Evolutionary conservation across 352 stramenopile genomes (phyloP), one percentile per base, ranked within the genome.

Genomic region (Pythium aquatile): DNA sequence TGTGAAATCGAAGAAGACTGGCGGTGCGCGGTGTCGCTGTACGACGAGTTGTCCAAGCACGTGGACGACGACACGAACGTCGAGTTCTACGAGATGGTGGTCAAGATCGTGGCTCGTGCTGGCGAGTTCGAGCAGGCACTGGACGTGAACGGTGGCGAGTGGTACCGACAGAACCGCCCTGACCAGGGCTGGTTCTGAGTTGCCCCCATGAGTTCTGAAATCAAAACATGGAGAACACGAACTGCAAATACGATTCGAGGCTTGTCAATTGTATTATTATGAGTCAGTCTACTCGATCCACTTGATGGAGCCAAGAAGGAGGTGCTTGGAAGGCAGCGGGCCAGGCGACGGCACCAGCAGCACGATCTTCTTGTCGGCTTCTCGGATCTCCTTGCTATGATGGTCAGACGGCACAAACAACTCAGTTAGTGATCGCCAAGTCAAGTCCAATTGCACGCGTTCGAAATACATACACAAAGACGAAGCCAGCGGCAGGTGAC

Each of bases 51-150:
- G 66, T 84, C 79, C 5, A 72, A 72, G 57, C 63, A 69, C 24
- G 48, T 90, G 37, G 75, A 85, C 44, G 75, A 78, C 39, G 74
- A 77, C 16, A 87, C 68, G 49, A 92, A 91, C 67, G 74, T 89
- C 33, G 72, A 81, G 66, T 70, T 92, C 51, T 96, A 96, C 78
- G 83, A 94, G 49, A 72, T 81, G 17, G 84, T 93, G 32, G 83
- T 96, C 35, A 88, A 88, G 67, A 85, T 92, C 61, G 87, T 96
- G 30, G 87, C 85, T 9, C 82, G 85, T 60, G 81, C 85, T 8
- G 87, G 87, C n/a, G 83, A 91, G 61, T 94, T 90, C 56, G 87
- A 96, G 61, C 69, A 79, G 46, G 85, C 87, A n/a, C 81, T 96
- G 2, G 85, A 96, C 63, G 79, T 96, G 42, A 87, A 89, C 42